Evolutionary conservation across 148 eudicot species (phyloP).

Genomic region (Silene conica): DNA sequence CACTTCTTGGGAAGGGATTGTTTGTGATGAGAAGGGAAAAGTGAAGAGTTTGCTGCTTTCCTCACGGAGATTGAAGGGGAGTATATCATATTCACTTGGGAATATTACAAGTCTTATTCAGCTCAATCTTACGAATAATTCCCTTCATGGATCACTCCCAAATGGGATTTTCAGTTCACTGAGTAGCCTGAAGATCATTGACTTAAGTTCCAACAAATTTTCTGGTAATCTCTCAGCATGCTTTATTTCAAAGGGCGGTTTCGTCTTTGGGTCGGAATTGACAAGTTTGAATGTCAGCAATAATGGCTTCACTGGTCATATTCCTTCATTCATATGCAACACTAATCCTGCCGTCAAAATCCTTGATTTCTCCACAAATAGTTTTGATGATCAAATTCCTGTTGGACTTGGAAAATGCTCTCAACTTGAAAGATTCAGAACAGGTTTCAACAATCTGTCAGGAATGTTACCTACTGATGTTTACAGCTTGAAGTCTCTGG

Average conservation of each 20-base stretch:
- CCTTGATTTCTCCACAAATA: constrained; percentile 59
- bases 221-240: constrained; percentile 5
- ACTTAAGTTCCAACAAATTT: constrained; percentile 12
- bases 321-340: constrained; percentile 49
- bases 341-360: constrained; percentile 29
- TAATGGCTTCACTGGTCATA: constrained; percentile 47
- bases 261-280: constrained; percentile 33
- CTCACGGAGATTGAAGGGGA: constrained; percentile 37
- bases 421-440: constrained; percentile 37
- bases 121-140: constrained; percentile 59
- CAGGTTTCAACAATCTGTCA: constrained; percentile 46
- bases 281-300: constrained; percentile 46
- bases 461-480: constrained; percentile 51
- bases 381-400: constrained; percentile 39
- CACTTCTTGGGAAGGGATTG: constrained; percentile 58
- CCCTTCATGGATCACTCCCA: constrained; percentile 53
- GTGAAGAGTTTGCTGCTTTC: constrained; percentile 45
- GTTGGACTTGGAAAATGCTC: constrained; percentile 45
- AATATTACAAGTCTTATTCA: constrained; percentile 43
- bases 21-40: constrained; percentile 40
- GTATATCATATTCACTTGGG: constrained; percentile 32
- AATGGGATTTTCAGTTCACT: constrained; percentile 44
- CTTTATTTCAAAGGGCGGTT: constrained; percentile 30
- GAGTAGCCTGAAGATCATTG: constrained; percentile 39
- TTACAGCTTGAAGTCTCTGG: constrained; percentile 34